A percentile compares a stretch with the other conserved stretches of the same genome.
These are phyloP conservation scores for Orbilia quercus DNA, from an alignment of 2,329 filamentous ascomycete species.

Conservation along the genomic window DNA sequence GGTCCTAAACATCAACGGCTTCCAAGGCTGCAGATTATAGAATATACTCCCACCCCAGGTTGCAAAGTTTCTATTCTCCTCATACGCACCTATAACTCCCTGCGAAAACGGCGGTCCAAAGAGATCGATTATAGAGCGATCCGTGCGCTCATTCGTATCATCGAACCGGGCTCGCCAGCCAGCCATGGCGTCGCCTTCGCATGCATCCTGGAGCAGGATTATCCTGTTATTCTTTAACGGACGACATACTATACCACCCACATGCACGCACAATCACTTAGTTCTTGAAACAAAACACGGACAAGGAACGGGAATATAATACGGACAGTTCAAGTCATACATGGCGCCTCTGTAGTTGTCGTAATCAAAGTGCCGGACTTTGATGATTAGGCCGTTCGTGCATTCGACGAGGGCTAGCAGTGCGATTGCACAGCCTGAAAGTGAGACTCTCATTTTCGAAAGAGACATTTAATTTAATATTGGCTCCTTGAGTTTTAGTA, in stretches of 20 bases:
- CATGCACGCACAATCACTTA: no score
- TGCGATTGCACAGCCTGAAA: neutral
- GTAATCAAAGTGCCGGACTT: constrained; percentile 29
- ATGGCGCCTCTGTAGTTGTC: neutral
- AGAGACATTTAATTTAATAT: no score
- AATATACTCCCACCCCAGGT: constrained; percentile 25
- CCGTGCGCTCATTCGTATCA: neutral
- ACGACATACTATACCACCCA: no score
- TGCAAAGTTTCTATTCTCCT: constrained; percentile 36
- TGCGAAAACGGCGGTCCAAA: constrained; percentile 38
- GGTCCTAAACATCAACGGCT: constrained; percentile 42
- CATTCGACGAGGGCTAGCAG: neutral
- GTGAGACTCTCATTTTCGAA: neutral
- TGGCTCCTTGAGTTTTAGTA: no score
- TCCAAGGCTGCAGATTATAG: constrained; percentile 33
- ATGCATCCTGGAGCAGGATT: constrained; percentile 26
- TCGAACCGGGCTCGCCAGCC: constrained; percentile 33
- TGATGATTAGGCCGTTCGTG: constrained; percentile 25
- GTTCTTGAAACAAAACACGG: no score
- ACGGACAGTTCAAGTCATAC: constrained; percentile 33
- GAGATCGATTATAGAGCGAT: constrained; percentile 8
- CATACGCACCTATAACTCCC: constrained; percentile 12
- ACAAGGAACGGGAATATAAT: neutral
- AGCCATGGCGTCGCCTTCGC: constrained; percentile 31
- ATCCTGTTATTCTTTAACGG: constrained; percentile 28